These are phyloP conservation scores for Microglena sp. DNA, from an alignment of 139 green algal species.

Conservation along the genomic window DNA sequence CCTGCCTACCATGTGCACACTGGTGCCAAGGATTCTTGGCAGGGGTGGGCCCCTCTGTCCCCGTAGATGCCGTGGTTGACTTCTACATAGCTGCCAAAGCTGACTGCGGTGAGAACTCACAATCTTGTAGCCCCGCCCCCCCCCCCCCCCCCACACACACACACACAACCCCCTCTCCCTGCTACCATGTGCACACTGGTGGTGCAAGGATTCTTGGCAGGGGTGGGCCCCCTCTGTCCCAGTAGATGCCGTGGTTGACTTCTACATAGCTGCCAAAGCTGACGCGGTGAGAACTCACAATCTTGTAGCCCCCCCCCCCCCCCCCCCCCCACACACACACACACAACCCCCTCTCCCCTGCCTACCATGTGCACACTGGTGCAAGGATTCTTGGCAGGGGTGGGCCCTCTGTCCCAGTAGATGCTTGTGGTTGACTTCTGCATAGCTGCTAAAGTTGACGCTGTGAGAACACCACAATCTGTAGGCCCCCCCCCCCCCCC, in stretches of 20 bases:
- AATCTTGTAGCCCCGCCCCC: too few relatives aligned
- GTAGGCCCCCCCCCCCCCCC: too few relatives aligned
- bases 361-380: constrained; percentile 74
- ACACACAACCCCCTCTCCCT: too few relatives aligned
- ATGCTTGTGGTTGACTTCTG: constrained; percentile 91
- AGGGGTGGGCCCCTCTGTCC: constrained; percentile 17
- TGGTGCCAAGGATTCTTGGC: constrained; percentile 75
- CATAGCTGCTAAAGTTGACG: constrained; percentile 61
- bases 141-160: too few relatives aligned
- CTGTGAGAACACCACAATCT: constrained; percentile 29
- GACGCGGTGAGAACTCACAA: constrained; percentile 70
- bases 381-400: constrained; percentile 55
- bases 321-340: too few relatives aligned
- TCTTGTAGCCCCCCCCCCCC: too few relatives aligned
- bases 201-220: constrained; percentile 65
- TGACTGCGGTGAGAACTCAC: constrained; percentile 66
- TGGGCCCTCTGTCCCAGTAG: constrained; percentile 46
- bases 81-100: constrained; percentile 82
- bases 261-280: constrained; percentile 77
- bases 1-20: too few relatives aligned
- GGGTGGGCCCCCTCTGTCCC: constrained; percentile 24
- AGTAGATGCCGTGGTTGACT: constrained; percentile 79
- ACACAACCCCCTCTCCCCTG: too few relatives aligned
- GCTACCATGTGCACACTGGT: too few relatives aligned
- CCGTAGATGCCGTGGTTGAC: constrained; percentile 77